These are phyloP conservation scores for Aspergillus fumigatiaffinis DNA, from an alignment of 2,329 filamentous ascomycete species.

Conservation along the genomic window DNA sequence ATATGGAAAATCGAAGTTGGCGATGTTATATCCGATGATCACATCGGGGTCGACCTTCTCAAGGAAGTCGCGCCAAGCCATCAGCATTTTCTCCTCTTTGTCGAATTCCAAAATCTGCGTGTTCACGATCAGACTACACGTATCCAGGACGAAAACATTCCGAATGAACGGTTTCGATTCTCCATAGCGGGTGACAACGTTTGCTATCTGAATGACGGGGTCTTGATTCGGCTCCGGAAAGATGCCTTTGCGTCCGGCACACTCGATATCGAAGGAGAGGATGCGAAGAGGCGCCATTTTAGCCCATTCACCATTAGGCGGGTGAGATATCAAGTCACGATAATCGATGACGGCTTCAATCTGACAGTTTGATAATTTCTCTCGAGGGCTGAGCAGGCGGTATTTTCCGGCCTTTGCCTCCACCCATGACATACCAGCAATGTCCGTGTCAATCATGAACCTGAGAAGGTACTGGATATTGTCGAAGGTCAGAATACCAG, in stretches of 20 bases:
- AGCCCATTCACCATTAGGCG: conserved; percentile 88
- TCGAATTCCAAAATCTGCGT: conserved; percentile 85
- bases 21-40: conserved; percentile 97
- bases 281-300: conserved; percentile 95
- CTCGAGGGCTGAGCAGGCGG: conserved; percentile 60
- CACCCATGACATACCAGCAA: conserved; percentile 97
- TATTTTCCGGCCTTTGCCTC: conserved; percentile 75
- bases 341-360: conserved; percentile 89
- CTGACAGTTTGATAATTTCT: conserved; percentile 87
- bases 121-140: conserved; percentile 88
- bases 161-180: conserved; percentile 93
- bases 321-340: conserved; percentile 77
- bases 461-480: conserved; percentile 91
- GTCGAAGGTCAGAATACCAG: conserved; percentile 85
- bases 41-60: conserved; percentile 91
- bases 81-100: conserved; percentile 83
- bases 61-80: conserved; percentile 85
- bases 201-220: conserved; percentile 96
- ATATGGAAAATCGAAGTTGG: conserved; percentile 98
- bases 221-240: conserved; percentile 91
- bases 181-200: conserved; percentile 89
- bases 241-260: conserved; percentile 92
- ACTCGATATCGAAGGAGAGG: conserved; percentile 97
- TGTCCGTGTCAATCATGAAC: conserved; percentile 97
- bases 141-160: conserved; percentile 94